Evolutionary conservation across 2,329 filamentous ascomycete genomes (phyloP).

Genomic region (Clarireedia paspali): DNA sequence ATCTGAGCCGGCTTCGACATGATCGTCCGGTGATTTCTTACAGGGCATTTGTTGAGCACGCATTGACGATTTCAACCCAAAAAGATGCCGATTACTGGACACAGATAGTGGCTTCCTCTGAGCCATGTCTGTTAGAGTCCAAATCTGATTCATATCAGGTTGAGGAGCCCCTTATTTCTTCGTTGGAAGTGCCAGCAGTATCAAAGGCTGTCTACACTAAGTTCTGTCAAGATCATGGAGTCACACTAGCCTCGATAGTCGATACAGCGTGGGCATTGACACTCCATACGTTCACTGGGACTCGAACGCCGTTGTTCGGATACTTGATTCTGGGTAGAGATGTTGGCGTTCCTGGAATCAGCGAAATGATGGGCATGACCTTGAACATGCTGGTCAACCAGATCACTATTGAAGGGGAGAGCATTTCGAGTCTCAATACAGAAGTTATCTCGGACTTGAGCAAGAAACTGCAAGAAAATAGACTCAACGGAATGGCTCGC

Average conservation of each 20-base stretch:
- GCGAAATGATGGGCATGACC: conserved; percentile 6
- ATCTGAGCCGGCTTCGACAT: conserved; percentile 30
- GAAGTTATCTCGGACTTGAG: background rate
- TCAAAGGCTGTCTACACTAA: background rate
- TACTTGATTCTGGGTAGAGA: conserved; percentile 29
- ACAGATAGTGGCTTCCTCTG: background rate
- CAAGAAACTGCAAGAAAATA: background rate
- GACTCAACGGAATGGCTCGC: background rate
- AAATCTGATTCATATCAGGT: background rate
- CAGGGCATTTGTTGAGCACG: background rate
- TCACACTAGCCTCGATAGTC: conserved; percentile 11
- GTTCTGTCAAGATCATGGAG: conserved; percentile 32
- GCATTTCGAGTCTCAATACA: background rate
- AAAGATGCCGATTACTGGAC: background rate
- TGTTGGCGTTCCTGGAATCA: conserved; percentile 6
- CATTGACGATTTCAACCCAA: background rate
- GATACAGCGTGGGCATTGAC: conserved; percentile 32
- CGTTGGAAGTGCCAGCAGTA: background rate
- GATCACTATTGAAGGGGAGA: background rate
- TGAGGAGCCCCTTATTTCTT: background rate
- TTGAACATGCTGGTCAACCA: conserved; percentile 8
- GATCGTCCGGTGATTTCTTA: background rate
- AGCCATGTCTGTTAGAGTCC: background rate
- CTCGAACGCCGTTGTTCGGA: conserved; percentile 34
- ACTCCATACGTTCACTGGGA: conserved; percentile 30